Percentiles rank a stretch among this genome's conserved stretches.
Conservation (phyloP, 192 early-diverging fungal genomes). For the Pecoramyces ruminantium region DNA sequence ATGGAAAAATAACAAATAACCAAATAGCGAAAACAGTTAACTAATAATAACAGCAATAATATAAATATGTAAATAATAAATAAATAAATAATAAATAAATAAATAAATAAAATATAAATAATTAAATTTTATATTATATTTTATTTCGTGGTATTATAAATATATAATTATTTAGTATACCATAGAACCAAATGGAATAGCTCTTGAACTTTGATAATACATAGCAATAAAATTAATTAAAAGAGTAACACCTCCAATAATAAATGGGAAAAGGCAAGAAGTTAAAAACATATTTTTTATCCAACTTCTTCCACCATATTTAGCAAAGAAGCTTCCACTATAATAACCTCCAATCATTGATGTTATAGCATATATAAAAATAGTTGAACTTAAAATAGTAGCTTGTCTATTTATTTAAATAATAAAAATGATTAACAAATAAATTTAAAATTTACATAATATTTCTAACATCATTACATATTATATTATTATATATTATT, state of each 20-base stretch:
- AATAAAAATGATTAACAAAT: no score
- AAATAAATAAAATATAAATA: no score
- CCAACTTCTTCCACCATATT: constrained; percentile 52
- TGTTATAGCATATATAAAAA: constrained; percentile 63
- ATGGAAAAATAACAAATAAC: constrained; percentile 65
- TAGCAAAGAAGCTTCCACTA: constrained; percentile 42
- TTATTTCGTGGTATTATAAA: no score
- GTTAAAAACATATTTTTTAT: constrained; percentile 45
- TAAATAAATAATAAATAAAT: no score
- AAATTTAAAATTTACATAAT: no score
- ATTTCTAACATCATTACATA: no score
- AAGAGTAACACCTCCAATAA: constrained; percentile 18
- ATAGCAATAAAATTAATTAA: neutral
- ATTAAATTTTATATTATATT: no score
- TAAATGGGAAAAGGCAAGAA: constrained; percentile 48
- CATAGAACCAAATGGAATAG: neutral
- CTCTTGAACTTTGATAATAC: neutral
- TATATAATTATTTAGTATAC: neutral
- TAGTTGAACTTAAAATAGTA: constrained; percentile 52
- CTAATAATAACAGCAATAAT: constrained; percentile 8
- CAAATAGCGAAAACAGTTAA: constrained; percentile 64
- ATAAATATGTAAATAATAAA: no score
- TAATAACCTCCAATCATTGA: constrained; percentile 52
- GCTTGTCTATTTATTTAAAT: constrained; percentile 17
- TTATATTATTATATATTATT: no score